phyloP scores from a whole-genome alignment of 768 basidiomycete genomes.

The Dendrothele bispora region DNA sequence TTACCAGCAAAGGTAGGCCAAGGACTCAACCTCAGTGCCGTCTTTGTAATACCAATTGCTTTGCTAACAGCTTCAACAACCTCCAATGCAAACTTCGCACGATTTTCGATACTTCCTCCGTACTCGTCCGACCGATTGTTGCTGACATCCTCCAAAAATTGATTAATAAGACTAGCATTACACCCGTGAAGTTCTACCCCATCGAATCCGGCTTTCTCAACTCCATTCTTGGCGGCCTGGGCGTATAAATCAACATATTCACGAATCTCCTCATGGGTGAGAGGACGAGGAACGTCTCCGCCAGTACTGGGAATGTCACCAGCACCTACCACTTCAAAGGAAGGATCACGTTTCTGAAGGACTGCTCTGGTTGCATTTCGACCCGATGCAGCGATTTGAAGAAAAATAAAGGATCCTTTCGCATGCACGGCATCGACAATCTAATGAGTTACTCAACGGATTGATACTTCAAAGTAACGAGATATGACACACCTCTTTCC shows the following conservation, averaged over 20 bases:
- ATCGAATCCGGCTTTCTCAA: slow-evolving; percentile 51
- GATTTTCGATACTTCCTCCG: slow-evolving; percentile 51
- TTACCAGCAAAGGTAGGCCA: slow-evolving; percentile 31
- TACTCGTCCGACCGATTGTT: slow-evolving; percentile 52
- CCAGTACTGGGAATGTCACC: slow-evolving; percentile 14
- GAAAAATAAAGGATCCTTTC: slow-evolving; percentile 43
- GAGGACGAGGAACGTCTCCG: slow-evolving; percentile 21
- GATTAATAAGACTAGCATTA: slow-evolving; percentile 36
- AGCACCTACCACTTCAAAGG: slow-evolving; percentile 22
- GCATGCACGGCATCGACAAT: slow-evolving; percentile 53
- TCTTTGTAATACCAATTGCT: slow-evolving; percentile 41
- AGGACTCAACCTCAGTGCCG: slow-evolving; percentile 45
- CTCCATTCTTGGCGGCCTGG: slow-evolving; percentile 39
- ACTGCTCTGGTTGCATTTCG: slow-evolving; percentile 22
- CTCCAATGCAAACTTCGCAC: slow-evolving; percentile 45
- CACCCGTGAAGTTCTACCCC: slow-evolving; percentile 46
- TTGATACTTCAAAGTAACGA: background rate
- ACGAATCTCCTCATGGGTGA: slow-evolving; percentile 37
- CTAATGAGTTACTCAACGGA: slow-evolving; percentile 14
- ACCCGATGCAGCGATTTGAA: slow-evolving; percentile 49
- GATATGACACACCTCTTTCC: slow-evolving; percentile 4
- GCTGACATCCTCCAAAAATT: slow-evolving; percentile 40
- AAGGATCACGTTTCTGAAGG: slow-evolving; percentile 15
- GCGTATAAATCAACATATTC: slow-evolving; percentile 37
- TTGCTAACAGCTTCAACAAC: slow-evolving; percentile 37